Percentiles rank a stretch among this genome's conserved stretches.
These are phyloP conservation scores for Heliamphora pulchella DNA, from an alignment of 179 eudicot species.

Conservation along the genomic window DNA sequence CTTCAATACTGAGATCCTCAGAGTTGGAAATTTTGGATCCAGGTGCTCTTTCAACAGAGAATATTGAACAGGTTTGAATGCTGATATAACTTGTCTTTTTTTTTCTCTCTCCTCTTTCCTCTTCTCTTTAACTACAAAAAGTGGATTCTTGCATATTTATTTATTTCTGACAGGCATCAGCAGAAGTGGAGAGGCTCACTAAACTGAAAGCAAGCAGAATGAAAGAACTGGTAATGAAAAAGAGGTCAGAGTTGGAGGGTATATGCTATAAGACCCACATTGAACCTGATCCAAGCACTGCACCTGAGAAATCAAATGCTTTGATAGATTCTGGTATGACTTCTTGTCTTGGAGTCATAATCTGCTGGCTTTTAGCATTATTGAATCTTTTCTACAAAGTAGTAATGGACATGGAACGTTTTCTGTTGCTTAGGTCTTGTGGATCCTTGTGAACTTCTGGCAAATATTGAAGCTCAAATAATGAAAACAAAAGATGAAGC, in stretches of 20 bases:
- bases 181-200: constrained; percentile 60
- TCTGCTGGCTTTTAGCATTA: neutral
- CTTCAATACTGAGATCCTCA: constrained; percentile 29
- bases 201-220: constrained; percentile 59
- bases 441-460: constrained; percentile 57
- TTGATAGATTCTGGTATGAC: constrained; percentile 61
- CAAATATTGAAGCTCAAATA: constrained; percentile 53
- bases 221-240: constrained; percentile 66
- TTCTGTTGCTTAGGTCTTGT: constrained; percentile 43
- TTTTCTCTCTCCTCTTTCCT: neutral
- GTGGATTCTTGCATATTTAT: neutral
- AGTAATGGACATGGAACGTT: neutral
- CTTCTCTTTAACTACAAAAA: neutral
- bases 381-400: no score
- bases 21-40: constrained; percentile 41
- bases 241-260: constrained; percentile 59
- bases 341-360: neutral
- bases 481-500: constrained; percentile 54
- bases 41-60: constrained; percentile 47
- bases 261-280: constrained; percentile 45
- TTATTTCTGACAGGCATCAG: constrained; percentile 36
- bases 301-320: constrained; percentile 58
- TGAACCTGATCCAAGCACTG: constrained; percentile 61
- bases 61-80: constrained; percentile 46
- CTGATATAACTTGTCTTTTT: neutral